Evolutionary conservation across 768 basidiomycete genomes (phyloP).

Genomic region (Paxillus ammoniavirescens): DNA sequence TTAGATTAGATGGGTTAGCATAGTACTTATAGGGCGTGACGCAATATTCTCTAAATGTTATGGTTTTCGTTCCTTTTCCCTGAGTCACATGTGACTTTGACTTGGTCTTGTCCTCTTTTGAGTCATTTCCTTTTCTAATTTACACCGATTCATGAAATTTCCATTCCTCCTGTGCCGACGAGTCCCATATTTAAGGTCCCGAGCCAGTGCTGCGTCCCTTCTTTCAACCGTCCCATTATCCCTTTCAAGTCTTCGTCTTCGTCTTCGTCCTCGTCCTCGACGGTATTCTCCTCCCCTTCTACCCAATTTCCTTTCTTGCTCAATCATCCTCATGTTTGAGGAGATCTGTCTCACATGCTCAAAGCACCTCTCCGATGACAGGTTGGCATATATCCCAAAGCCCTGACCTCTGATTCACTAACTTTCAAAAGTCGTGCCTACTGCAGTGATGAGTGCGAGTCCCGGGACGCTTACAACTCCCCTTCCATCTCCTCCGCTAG

Average conservation of each 20-base stretch:
- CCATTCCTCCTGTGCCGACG: constrained; percentile 37
- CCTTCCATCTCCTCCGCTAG: constrained; percentile 65
- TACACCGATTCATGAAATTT: constrained; percentile 33
- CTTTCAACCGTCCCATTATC: constrained; percentile 16
- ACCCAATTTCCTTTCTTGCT: constrained; percentile 2
- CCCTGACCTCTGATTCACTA: constrained; percentile 10
- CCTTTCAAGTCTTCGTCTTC: neutral
- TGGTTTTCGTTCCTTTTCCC: constrained; percentile 3
- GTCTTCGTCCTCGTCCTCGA: constrained; percentile 4
- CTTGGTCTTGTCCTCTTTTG: constrained; percentile 27
- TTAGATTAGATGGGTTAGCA: neutral
- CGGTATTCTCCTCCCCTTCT: neutral
- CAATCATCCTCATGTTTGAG: constrained; percentile 61
- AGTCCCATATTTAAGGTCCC: constrained; percentile 31
- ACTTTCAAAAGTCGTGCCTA: constrained; percentile 55
- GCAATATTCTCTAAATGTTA: neutral
- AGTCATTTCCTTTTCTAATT: constrained; percentile 32
- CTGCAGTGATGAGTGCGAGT: constrained; percentile 69
- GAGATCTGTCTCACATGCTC: constrained; percentile 76
- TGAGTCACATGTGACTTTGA: constrained; percentile 25
- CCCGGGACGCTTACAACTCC: constrained; percentile 54
- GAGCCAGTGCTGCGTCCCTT: constrained; percentile 14
- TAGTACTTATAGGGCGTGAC: neutral
- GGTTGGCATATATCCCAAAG: constrained; percentile 41
- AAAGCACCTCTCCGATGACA: constrained; percentile 59